Conservation (phyloP, 352 stramenopile genomes). For the Phytophthora litchii region DNA sequence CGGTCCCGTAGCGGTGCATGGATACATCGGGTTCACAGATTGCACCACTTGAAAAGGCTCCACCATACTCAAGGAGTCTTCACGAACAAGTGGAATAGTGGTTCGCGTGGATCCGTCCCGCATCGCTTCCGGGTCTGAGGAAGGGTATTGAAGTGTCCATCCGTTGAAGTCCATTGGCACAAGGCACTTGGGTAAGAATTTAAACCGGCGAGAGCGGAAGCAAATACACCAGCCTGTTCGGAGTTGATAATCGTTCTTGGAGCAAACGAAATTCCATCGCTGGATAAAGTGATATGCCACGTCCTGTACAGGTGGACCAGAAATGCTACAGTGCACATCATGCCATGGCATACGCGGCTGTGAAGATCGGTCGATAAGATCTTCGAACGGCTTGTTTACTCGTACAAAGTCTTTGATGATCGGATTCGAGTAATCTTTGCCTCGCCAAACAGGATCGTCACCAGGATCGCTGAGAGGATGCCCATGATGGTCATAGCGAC, state of each 20-base stretch:
- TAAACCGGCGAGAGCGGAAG: conserved; percentile 81
- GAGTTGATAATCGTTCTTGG: conserved; percentile 88
- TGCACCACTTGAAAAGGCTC: conserved; percentile 62
- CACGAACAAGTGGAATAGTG: conserved; percentile 58
- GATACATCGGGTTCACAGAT: conserved; percentile 41
- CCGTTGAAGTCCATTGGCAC: conserved; percentile 89
- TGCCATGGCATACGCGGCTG: conserved; percentile 91
- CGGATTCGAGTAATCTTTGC: conserved; percentile 90
- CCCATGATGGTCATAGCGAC: conserved; percentile 83
- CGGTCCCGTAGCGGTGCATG: conserved; percentile 35
- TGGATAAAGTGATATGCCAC: conserved; percentile 92
- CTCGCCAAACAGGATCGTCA: conserved; percentile 71
- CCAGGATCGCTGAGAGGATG: conserved; percentile 78
- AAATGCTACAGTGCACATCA: conserved; percentile 88
- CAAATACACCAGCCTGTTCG: conserved; percentile 90
- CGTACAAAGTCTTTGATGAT: conserved; percentile 91
- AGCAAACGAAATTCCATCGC: conserved; percentile 92
- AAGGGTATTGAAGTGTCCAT: conserved; percentile 78
- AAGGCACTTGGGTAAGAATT: conserved; percentile 84
- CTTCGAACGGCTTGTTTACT: conserved; percentile 84
- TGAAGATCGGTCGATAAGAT: conserved; percentile 77
- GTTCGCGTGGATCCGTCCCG: conserved; percentile 40
- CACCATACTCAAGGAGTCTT: conserved; percentile 64
- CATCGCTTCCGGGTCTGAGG: conserved; percentile 50
- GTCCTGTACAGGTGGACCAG: conserved; percentile 81